A percentile compares a stretch with the other conserved stretches of the same genome.
Conservation (phyloP, 352 stramenopile species). For the Hyaloperonospora brassicae region DNA sequence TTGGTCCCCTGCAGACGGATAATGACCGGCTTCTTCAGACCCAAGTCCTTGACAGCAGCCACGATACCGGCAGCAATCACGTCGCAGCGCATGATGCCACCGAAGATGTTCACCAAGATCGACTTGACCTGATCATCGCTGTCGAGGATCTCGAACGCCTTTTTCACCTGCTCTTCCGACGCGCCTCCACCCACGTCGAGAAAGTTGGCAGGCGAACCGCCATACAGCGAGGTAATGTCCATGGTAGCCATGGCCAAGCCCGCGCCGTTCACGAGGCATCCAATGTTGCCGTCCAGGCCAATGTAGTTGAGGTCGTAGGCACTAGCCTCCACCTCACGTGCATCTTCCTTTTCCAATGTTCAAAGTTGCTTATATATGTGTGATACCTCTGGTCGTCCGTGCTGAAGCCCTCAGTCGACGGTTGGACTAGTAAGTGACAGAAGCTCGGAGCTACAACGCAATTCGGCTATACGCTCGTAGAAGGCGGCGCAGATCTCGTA, state of each 20-base stretch:
- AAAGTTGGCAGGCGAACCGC: slow-evolving; percentile 97
- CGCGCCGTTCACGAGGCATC: slow-evolving; percentile 99
- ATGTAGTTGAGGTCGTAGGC: slow-evolving; percentile 99
- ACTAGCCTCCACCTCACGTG: slow-evolving; percentile 89
- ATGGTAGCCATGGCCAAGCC: slow-evolving; percentile 99
- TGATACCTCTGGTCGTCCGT: too few relatives aligned
- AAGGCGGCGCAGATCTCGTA: too few relatives aligned
- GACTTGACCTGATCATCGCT: slow-evolving; percentile 93
- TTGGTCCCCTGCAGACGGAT: slow-evolving; percentile 98
- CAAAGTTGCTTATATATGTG: too few relatives aligned
- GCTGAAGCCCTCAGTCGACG: too few relatives aligned
- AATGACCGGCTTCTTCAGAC: slow-evolving; percentile 95
- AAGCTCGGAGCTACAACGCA: too few relatives aligned
- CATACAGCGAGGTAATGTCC: slow-evolving; percentile 99
- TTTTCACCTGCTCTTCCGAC: slow-evolving; percentile 87
- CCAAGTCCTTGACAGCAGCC: slow-evolving; percentile 92
- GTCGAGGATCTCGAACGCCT: slow-evolving; percentile 82
- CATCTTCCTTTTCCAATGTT: slow-evolving; percentile 85
- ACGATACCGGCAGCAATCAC: slow-evolving; percentile 96
- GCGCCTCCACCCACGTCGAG: slow-evolving; percentile 96
- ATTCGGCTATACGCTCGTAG: too few relatives aligned
- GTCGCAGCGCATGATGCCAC: slow-evolving; percentile 98
- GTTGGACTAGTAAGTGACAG: too few relatives aligned
- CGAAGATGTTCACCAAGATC: slow-evolving; percentile 99
- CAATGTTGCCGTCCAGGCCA: slow-evolving; percentile 97